phyloP scores from a whole-genome alignment of 148 eudicot species.

The Diospyros kaki region DNA sequence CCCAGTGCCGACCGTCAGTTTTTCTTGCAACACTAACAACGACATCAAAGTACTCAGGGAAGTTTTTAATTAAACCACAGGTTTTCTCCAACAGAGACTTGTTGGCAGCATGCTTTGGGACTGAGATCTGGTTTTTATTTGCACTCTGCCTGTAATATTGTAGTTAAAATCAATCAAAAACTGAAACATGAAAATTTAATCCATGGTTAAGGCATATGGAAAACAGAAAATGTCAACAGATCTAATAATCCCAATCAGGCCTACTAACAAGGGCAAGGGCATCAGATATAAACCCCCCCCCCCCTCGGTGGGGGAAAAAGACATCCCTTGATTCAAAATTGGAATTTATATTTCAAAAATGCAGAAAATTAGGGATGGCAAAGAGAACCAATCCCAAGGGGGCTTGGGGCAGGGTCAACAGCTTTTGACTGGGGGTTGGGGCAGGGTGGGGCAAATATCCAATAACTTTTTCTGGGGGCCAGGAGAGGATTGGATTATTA shows the following conservation, averaged over 20 bases:
- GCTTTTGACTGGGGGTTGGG: too few relatives aligned
- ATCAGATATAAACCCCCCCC: neutral
- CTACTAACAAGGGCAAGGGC: too few relatives aligned
- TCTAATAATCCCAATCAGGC: neutral
- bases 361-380: too few relatives aligned
- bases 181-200: neutral
- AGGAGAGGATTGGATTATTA: too few relatives aligned
- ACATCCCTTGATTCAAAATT: too few relatives aligned
- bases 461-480: too few relatives aligned
- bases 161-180: conserved; percentile 9
- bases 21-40: conserved; percentile 98
- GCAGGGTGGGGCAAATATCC: too few relatives aligned
- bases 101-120: conserved; percentile 29
- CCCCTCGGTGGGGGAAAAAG: neutral
- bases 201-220: neutral
- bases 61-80: conserved; percentile 82
- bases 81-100: conserved; percentile 83
- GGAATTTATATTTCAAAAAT: too few relatives aligned
- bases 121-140: conserved; percentile 47
- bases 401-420: too few relatives aligned
- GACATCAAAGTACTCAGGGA: conserved; percentile 90
- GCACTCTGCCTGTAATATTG: conserved; percentile 49
- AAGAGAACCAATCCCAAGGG: too few relatives aligned
- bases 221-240: neutral
- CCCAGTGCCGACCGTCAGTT: conserved; percentile 99